Conservation (phyloP, 345 rosid species). For the Corymbia maculata region DNA sequence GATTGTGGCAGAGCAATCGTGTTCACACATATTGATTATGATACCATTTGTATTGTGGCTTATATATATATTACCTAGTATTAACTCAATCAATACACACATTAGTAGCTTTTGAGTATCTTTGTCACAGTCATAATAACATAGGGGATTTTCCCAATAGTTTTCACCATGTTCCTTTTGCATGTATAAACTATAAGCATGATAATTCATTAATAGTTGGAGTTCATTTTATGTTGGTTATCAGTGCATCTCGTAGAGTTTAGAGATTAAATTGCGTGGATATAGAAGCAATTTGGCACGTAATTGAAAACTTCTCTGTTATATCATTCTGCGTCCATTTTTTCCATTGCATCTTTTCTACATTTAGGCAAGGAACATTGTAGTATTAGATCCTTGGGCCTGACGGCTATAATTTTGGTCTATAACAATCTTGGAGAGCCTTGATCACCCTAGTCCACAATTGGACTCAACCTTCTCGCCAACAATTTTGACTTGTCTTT, state of each 20-base stretch:
- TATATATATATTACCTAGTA: neutral
- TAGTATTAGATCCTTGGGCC: neutral
- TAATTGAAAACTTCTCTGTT: too few relatives aligned
- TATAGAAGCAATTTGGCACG: neutral
- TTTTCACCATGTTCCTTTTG: neutral
- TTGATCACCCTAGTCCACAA: neutral
- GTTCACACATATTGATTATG: neutral
- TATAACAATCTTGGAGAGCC: neutral
- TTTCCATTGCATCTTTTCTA: too few relatives aligned
- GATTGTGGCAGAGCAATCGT: neutral
- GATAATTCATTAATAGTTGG: neutral
- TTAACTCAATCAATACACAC: neutral
- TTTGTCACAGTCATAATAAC: neutral
- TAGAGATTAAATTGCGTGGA: neutral
- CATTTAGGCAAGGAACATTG: neutral
- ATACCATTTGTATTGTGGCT: neutral
- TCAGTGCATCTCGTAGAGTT: neutral
- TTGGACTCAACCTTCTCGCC: neutral
- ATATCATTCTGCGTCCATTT: neutral
- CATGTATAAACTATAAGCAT: neutral
- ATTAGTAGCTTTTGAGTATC: neutral
- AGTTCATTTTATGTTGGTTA: neutral
- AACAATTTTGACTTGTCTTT: neutral
- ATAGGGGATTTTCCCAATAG: neutral
- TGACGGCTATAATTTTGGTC: neutral